These are phyloP conservation scores for Corchorus olitorius DNA, from an alignment of 345 rosid genomes.

Conservation along the genomic window DNA sequence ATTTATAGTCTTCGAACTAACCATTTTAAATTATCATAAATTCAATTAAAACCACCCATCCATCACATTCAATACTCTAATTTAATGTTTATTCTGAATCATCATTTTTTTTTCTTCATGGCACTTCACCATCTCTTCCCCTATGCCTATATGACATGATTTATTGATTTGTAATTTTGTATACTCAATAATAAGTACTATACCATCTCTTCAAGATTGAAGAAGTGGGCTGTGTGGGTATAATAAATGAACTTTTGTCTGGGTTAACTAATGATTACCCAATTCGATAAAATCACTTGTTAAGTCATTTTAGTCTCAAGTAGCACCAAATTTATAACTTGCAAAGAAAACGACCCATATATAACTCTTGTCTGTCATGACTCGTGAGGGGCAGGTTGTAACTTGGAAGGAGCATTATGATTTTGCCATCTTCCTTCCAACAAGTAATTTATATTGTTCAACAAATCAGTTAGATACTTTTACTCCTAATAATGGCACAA, in stretches of 20 bases:
- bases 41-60: too few relatives aligned
- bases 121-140: not conserved
- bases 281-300: not conserved
- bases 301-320: not conserved
- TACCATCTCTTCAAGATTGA: not conserved
- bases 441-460: slow-evolving; percentile 8
- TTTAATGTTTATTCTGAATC: too few relatives aligned
- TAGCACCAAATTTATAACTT: not conserved
- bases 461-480: not conserved
- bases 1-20: too few relatives aligned
- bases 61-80: too few relatives aligned
- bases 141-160: not conserved
- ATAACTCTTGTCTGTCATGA: not conserved
- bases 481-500: not conserved
- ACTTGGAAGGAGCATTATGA: not conserved
- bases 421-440: not conserved
- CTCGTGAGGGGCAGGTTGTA: not conserved
- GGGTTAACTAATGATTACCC: not conserved
- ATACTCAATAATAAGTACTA: not conserved
- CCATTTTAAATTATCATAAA: too few relatives aligned
- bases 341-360: not conserved
- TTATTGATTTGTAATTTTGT: not conserved
- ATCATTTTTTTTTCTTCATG: too few relatives aligned
- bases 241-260: not conserved
- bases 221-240: not conserved